phyloP scores from a whole-genome alignment of 1,284 basidiomycete genomes.

The Inonotus hispidus region DNA sequence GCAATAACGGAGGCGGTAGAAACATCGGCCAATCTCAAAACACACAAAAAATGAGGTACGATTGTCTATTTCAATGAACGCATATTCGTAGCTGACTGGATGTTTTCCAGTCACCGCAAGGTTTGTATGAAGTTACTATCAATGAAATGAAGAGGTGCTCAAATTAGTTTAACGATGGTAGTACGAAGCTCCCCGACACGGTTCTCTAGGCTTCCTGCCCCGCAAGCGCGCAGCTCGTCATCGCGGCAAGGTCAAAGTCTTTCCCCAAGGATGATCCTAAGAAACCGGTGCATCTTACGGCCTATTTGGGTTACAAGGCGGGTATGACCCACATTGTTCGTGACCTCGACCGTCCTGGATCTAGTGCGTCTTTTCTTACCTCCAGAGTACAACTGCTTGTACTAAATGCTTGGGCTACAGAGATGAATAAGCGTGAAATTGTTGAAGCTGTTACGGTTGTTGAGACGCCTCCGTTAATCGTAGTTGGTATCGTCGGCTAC shows the following conservation, averaged over 20 bases:
- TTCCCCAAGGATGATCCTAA: slow-evolving; percentile 99
- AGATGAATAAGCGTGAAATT: slow-evolving; percentile 99
- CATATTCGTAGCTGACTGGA: not conserved
- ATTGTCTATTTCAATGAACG: not conserved
- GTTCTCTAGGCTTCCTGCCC: slow-evolving; percentile 90
- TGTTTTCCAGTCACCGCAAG: slow-evolving; percentile 19
- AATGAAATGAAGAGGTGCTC: not conserved
- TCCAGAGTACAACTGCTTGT: not conserved
- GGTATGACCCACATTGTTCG: slow-evolving; percentile 99
- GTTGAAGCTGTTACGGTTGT: slow-evolving; percentile 97
- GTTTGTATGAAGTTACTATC: slow-evolving; percentile 1
- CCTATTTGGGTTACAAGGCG: slow-evolving; percentile 99
- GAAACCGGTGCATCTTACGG: slow-evolving; percentile 99
- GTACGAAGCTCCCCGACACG: slow-evolving; percentile 95
- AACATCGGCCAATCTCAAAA: slow-evolving; percentile 15
- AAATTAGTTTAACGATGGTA: slow-evolving; percentile 28
- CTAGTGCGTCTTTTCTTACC: slow-evolving; percentile 57
- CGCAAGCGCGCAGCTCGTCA: slow-evolving; percentile 94
- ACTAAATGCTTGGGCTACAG: slow-evolving; percentile 35
- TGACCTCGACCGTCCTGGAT: slow-evolving; percentile 98
- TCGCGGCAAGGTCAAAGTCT: slow-evolving; percentile 96
- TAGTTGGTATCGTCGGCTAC: slow-evolving; percentile 99
- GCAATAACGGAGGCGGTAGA: not conserved
- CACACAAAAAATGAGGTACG: slow-evolving; percentile 19
- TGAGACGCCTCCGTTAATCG: slow-evolving; percentile 96